A percentile compares a stretch with the other conserved stretches of the same genome.
These are phyloP conservation scores for Calonectria multiphialidica DNA, from an alignment of 2,329 filamentous ascomycete genomes.

Conservation along the genomic window DNA sequence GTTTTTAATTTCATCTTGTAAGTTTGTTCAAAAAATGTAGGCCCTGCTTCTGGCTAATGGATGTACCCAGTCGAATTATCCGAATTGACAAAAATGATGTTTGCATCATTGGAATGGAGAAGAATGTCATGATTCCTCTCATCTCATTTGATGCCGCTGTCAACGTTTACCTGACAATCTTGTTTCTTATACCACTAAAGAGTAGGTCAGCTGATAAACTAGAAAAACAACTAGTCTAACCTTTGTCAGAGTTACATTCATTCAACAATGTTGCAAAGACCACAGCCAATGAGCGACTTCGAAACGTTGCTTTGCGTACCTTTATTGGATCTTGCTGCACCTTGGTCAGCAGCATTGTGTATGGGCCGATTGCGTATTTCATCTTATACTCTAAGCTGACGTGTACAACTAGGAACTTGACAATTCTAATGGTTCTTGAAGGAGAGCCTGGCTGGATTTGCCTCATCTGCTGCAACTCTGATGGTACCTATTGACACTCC, in stretches of 20 bases:
- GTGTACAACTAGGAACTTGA: slow-evolving; percentile 62
- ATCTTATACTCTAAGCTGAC: too few species aligned
- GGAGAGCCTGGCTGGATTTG: slow-evolving; percentile 76
- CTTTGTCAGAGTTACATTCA: slow-evolving; percentile 62
- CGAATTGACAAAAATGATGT: background rate
- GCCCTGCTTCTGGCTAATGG: background rate
- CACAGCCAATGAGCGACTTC: slow-evolving; percentile 56
- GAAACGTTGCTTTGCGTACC: slow-evolving; percentile 66
- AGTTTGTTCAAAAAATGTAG: background rate
- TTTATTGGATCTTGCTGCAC: slow-evolving; percentile 71
- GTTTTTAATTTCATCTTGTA: slow-evolving; percentile 13
- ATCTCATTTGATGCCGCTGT: background rate
- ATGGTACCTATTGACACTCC: slow-evolving; percentile 57
- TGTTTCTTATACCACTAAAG: slow-evolving; percentile 12
- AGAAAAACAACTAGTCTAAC: too few species aligned
- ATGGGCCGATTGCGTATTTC: too few species aligned
- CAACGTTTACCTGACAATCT: slow-evolving; percentile 10
- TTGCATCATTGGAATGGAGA: slow-evolving; percentile 17
- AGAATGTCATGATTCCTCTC: background rate
- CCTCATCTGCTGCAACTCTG: slow-evolving; percentile 73
- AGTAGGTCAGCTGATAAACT: background rate
- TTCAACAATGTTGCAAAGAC: slow-evolving; percentile 61
- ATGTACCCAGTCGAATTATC: slow-evolving; percentile 1
- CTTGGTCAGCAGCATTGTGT: slow-evolving; percentile 69
- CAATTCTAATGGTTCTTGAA: slow-evolving; percentile 67